Conservation (phyloP, 768 basidiomycete species). For the Sistotremastrum suecicum region DNA sequence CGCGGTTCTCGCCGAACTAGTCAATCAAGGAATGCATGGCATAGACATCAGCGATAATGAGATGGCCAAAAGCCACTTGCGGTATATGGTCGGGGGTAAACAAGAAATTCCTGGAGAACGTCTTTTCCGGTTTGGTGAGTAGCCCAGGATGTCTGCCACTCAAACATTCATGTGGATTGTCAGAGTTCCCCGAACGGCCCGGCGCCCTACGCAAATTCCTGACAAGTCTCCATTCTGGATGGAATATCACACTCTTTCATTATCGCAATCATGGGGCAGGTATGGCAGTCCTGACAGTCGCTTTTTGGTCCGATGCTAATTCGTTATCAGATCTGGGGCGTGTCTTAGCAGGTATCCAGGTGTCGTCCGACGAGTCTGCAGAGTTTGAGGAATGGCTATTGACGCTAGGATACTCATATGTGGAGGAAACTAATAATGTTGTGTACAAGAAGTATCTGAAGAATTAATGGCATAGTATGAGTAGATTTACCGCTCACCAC, state of each 20-base stretch:
- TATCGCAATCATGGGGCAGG: slow-evolving; percentile 97
- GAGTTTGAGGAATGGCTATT: slow-evolving; percentile 65
- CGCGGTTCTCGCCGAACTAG: slow-evolving; percentile 48
- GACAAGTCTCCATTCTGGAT: slow-evolving; percentile 61
- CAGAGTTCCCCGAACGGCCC: slow-evolving; percentile 94
- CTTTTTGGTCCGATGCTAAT: slow-evolving; percentile 1
- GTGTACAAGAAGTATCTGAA: slow-evolving; percentile 64
- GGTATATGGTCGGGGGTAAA: slow-evolving; percentile 90
- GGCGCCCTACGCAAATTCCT: slow-evolving; percentile 86
- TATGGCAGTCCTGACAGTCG: slow-evolving; percentile 21
- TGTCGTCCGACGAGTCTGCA: slow-evolving; percentile 50
- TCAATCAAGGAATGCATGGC: slow-evolving; percentile 60
- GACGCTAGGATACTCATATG: slow-evolving; percentile 72
- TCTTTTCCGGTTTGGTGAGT: slow-evolving; percentile 83
- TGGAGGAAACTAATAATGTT: slow-evolving; percentile 85
- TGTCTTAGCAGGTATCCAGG: slow-evolving; percentile 88
- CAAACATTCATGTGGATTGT: not conserved
- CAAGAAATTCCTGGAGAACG: slow-evolving; percentile 69
- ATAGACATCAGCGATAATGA: slow-evolving; percentile 91
- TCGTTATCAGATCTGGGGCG: slow-evolving; percentile 64
- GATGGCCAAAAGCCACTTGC: slow-evolving; percentile 84
- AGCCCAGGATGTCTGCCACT: slow-evolving; percentile 1
- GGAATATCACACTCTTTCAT: slow-evolving; percentile 96
- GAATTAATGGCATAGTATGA: too few relatives aligned
- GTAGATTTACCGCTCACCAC: too few relatives aligned